Evolutionary conservation across 768 basidiomycete genomes (phyloP).

Genomic region (Imleria badia): DNA sequence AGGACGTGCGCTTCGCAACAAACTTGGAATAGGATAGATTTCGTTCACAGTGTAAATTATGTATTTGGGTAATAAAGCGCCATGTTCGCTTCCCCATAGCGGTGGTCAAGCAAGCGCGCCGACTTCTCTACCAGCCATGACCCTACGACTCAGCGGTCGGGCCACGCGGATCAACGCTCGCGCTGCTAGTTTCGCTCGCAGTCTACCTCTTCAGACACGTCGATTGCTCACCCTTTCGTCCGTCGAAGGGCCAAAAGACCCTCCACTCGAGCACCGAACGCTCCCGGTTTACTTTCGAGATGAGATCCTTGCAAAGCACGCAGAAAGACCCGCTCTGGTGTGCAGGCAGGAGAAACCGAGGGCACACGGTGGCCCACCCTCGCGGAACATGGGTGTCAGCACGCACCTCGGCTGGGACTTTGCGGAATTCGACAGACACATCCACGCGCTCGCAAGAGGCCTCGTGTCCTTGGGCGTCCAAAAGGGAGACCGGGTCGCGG

Average conservation of each 20-base stretch:
- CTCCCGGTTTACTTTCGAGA: conserved; percentile 60
- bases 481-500: conserved; percentile 76
- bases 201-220: conserved; percentile 8
- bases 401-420: conserved; percentile 73
- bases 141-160: not conserved
- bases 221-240: conserved; percentile 45
- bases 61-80: too few relatives aligned
- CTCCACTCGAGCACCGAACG: conserved; percentile 55
- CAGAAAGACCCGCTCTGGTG: conserved; percentile 59
- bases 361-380: conserved; percentile 60
- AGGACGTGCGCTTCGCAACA: not conserved
- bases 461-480: conserved; percentile 65
- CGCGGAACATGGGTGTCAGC: conserved; percentile 46
- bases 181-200: conserved; percentile 4
- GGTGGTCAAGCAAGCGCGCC: too few relatives aligned
- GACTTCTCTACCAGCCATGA: not conserved
- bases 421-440: conserved; percentile 63
- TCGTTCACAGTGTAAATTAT: conserved; percentile 8
- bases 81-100: too few relatives aligned
- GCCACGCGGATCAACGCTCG: not conserved
- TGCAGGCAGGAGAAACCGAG: conserved; percentile 58
- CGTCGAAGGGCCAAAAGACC: conserved; percentile 56
- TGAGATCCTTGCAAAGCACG: conserved; percentile 51
- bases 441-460: conserved; percentile 68
- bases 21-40: conserved; percentile 18